These are phyloP conservation scores for Gnomoniopsis smithogilvyi DNA, from an alignment of 2,329 filamentous ascomycete species.

Conservation along the genomic window DNA sequence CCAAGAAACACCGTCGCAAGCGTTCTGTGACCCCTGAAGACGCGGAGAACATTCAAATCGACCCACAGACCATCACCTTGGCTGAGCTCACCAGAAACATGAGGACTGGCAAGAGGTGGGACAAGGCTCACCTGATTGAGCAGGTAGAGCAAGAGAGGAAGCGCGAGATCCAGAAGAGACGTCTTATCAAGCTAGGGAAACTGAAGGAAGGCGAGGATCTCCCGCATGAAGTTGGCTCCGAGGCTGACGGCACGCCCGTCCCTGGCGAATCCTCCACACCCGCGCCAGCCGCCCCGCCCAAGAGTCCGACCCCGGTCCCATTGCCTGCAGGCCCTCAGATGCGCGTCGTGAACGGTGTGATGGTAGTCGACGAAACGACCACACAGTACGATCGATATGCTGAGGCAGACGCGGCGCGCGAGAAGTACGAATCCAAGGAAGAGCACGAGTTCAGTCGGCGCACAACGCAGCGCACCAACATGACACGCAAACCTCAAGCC, in stretches of 20 bases:
- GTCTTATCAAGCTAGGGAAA: conserved; percentile 14
- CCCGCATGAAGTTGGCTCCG: conserved; percentile 15
- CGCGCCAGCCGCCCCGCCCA: conserved; percentile 17
- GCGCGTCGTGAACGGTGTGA: conserved; percentile 67
- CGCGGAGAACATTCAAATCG: conserved; percentile 60
- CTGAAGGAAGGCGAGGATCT: conserved; percentile 12
- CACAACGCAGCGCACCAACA: conserved; percentile 67
- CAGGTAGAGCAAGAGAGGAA: conserved; percentile 71
- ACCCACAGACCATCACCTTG: conserved; percentile 67
- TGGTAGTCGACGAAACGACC: conserved; percentile 67
- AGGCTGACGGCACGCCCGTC: conserved; percentile 14
- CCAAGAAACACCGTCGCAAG: conserved; percentile 29
- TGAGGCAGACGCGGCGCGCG: conserved; percentile 48
- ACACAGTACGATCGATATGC: conserved; percentile 68
- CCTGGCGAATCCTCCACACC: conserved; percentile 15
- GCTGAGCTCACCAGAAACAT: conserved; percentile 68
- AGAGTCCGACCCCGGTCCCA: not conserved
- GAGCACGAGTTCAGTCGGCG: conserved; percentile 76
- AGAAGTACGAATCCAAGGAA: conserved; percentile 61
- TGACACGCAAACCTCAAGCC: conserved; percentile 58
- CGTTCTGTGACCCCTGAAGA: conserved; percentile 60
- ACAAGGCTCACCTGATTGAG: conserved; percentile 57
- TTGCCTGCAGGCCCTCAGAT: conserved; percentile 41
- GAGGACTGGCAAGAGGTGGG: conserved; percentile 57
- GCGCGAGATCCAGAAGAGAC: conserved; percentile 32